These are phyloP conservation scores for Grosmannia serpens DNA, from an alignment of 2,329 filamentous ascomycete genomes.

Conservation along the genomic window DNA sequence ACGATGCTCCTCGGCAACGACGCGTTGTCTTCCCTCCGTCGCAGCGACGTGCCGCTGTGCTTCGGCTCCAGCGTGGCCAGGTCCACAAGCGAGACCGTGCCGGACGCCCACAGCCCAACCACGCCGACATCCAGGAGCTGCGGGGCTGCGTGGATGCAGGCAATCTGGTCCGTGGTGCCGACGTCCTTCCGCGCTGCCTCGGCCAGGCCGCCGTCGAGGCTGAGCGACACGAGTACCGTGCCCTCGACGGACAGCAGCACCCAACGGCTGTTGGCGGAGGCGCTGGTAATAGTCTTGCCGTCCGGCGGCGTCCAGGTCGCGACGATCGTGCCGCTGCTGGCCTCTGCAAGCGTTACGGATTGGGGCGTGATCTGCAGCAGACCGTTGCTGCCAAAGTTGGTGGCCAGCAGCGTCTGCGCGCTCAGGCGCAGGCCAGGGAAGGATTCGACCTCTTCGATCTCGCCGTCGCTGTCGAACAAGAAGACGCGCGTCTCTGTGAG, in stretches of 20 bases:
- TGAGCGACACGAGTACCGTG: constrained; percentile 57
- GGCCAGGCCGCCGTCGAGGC: constrained; percentile 46
- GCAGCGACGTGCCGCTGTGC: constrained; percentile 52
- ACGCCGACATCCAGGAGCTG: constrained; percentile 56
- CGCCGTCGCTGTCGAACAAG: constrained; percentile 58
- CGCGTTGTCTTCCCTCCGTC: constrained; percentile 50
- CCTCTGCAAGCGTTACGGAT: constrained; percentile 50
- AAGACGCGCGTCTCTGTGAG: constrained; percentile 78
- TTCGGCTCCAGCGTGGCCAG: constrained; percentile 50
- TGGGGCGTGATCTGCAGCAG: constrained; percentile 67
- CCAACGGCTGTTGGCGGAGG: constrained; percentile 59
- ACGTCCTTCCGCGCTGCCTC: constrained; percentile 49
- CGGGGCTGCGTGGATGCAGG: constrained; percentile 67
- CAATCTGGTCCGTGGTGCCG: constrained; percentile 61
- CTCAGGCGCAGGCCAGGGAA: constrained; percentile 61
- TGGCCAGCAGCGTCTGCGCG: constrained; percentile 59
- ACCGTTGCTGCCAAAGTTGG: constrained; percentile 39
- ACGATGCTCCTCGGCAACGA: constrained; percentile 76
- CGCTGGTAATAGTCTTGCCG: constrained; percentile 58
- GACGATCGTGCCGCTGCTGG: constrained; percentile 40
- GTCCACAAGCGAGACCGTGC: constrained; percentile 63
- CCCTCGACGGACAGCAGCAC: constrained; percentile 68
- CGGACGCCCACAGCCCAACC: constrained; percentile 80
- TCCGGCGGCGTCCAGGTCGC: constrained; percentile 45
- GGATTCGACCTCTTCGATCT: constrained; percentile 75